Evolutionary conservation across 169 alveolate species (phyloP).

Genomic region (Plasmodium gonderi): DNA sequence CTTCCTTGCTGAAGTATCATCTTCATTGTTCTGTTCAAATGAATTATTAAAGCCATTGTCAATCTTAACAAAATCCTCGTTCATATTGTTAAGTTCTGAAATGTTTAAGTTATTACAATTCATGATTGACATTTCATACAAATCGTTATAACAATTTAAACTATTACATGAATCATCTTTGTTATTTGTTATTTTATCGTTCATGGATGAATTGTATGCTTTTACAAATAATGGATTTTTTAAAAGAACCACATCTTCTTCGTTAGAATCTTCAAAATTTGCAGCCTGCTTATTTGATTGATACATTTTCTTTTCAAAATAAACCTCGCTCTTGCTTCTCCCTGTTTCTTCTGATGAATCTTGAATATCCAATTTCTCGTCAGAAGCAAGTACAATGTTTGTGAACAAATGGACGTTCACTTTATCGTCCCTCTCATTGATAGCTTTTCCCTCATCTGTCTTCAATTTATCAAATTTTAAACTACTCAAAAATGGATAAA

Average conservation of each 20-base stretch:
- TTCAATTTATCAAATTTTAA: neutral
- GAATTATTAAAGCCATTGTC: neutral
- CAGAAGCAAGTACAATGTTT: too few relatives aligned
- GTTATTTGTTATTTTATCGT: neutral
- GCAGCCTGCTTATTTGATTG: neutral
- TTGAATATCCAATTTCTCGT: too few relatives aligned
- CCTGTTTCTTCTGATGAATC: too few relatives aligned
- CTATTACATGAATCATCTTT: neutral
- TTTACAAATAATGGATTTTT: slow-evolving; percentile 35
- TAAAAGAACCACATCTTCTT: slow-evolving; percentile 40
- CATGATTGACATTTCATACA: slow-evolving; percentile 2
- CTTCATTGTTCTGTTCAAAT: neutral
- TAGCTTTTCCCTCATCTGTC: neutral
- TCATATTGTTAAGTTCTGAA: neutral
- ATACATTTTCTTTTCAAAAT: neutral
- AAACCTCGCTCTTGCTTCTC: neutral
- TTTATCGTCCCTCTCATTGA: neutral
- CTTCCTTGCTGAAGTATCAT: neutral
- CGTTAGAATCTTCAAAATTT: slow-evolving; percentile 15
- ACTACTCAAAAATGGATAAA: slow-evolving; percentile 29
- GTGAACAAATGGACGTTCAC: neutral
- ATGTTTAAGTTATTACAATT: neutral
- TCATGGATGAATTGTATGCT: neutral
- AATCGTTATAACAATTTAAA: slow-evolving; percentile 11
- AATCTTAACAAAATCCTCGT: neutral